A percentile compares a stretch with the other conserved stretches of the same genome.
These are phyloP conservation scores for Penicillium occitanis DNA, from an alignment of 2,329 filamentous ascomycete genomes.

Conservation along the genomic window DNA sequence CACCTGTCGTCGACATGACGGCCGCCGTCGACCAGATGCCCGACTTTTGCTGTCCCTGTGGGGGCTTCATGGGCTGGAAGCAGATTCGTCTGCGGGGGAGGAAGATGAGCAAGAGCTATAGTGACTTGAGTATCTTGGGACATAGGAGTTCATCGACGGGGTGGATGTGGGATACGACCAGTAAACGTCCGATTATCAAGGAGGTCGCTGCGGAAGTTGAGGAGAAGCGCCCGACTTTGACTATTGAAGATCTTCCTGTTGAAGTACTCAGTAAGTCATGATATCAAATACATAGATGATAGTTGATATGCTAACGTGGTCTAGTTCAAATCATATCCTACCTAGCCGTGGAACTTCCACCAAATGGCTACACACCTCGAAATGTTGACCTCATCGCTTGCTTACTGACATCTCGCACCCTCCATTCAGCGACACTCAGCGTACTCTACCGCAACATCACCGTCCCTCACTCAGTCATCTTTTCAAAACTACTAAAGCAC, in stretches of 20 bases:
- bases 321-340: conserved; percentile 72
- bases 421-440: conserved; percentile 70
- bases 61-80: conserved; percentile 48
- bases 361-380: conserved; percentile 72
- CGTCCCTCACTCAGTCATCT: conserved; percentile 78
- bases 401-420: conserved; percentile 70
- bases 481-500: conserved; percentile 75
- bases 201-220: conserved; percentile 27
- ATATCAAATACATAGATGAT: not conserved
- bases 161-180: conserved; percentile 44
- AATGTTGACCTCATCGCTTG: conserved; percentile 77
- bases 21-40: conserved; percentile 34
- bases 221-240: conserved; percentile 40
- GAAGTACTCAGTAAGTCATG: conserved; percentile 68
- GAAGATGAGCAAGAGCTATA: conserved; percentile 46
- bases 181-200: conserved; percentile 26
- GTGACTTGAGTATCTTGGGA: conserved; percentile 41
- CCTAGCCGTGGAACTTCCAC: conserved; percentile 69
- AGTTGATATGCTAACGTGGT: conserved; percentile 17
- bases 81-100: conserved; percentile 46
- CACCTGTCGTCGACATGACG: conserved; percentile 20
- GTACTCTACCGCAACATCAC: conserved; percentile 78
- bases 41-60: conserved; percentile 49
- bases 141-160: conserved; percentile 36
- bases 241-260: conserved; percentile 66